Evolutionary conservation across 2,329 filamentous ascomycete genomes (phyloP).

Genomic region (Curvularia spicifera): DNA sequence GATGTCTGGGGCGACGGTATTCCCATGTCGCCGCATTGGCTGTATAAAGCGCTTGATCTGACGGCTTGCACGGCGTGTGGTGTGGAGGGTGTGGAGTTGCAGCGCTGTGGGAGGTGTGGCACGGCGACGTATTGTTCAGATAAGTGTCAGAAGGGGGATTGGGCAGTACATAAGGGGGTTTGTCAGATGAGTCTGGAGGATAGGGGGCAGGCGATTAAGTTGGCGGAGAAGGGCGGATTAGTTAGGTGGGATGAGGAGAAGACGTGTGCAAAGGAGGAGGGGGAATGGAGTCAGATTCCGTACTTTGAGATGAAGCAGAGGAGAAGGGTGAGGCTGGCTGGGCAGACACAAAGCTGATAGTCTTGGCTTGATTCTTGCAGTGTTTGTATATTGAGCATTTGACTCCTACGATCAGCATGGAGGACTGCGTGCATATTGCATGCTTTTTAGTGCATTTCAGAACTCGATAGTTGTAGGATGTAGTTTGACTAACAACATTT

Average conservation of each 20-base stretch:
- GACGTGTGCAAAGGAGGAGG: conserved; percentile 20
- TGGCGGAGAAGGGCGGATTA: conserved; percentile 29
- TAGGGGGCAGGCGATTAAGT: conserved; percentile 28
- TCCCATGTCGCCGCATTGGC: conserved; percentile 31
- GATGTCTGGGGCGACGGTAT: conserved; percentile 36
- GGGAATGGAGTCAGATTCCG: conserved; percentile 27
- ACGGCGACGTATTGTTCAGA: conserved; percentile 32
- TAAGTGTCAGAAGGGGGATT: conserved; percentile 28
- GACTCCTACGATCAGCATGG: background rate
- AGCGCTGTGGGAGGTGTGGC: conserved; percentile 32
- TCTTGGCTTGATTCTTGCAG: background rate
- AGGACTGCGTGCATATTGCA: background rate
- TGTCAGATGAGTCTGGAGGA: conserved; percentile 33
- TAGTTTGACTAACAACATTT: background rate
- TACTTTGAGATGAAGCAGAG: conserved; percentile 21
- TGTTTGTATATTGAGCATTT: background rate
- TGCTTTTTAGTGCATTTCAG: background rate
- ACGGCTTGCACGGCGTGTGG: conserved; percentile 23
- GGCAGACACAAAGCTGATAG: background rate
- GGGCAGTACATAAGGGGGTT: conserved; percentile 32
- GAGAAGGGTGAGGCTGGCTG: conserved; percentile 2
- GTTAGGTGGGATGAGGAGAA: conserved; percentile 29
- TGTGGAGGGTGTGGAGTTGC: conserved; percentile 5
- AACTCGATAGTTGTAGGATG: background rate
- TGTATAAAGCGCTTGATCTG: conserved; percentile 24